These are phyloP conservation scores for Polygonum maritimum DNA, from an alignment of 148 eudicot species.

Conservation along the genomic window DNA sequence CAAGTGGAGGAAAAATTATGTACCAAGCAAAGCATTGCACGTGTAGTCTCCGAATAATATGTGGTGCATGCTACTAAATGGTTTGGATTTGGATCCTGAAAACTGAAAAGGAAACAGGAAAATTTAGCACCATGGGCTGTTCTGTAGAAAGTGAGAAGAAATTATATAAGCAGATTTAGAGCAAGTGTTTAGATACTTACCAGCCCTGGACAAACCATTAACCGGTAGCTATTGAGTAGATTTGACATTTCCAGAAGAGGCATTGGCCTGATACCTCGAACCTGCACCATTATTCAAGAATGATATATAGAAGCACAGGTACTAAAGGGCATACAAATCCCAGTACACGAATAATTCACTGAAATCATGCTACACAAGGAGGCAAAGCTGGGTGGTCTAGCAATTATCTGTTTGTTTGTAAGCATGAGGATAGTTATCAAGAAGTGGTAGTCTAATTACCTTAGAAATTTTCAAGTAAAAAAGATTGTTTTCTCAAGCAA, in stretches of 20 bases:
- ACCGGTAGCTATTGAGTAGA: slow-evolving; percentile 48
- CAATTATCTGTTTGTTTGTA: not conserved
- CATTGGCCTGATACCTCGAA: slow-evolving; percentile 93
- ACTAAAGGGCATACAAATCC: not conserved
- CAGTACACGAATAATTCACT: not conserved
- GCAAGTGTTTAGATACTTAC: slow-evolving; percentile 41
- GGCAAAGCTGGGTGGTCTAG: not conserved
- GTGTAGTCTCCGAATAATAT: slow-evolving; percentile 76
- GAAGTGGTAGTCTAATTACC: not conserved
- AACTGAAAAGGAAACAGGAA: slow-evolving; percentile 10
- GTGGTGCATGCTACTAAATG: slow-evolving; percentile 87
- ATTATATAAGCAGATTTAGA: slow-evolving; percentile 8
- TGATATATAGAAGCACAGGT: not conserved
- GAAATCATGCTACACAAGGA: not conserved
- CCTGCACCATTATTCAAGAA: slow-evolving; percentile 29
- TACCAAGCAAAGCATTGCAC: slow-evolving; percentile 92
- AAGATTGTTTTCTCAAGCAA: not conserved
- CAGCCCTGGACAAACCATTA: slow-evolving; percentile 76
- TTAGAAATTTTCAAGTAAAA: not conserved
- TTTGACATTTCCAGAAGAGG: slow-evolving; percentile 73
- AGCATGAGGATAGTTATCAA: not conserved
- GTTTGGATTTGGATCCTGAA: slow-evolving; percentile 91
- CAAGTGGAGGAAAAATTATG: not conserved
- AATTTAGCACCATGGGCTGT: not conserved
- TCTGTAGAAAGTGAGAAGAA: not conserved